phyloP scores from a whole-genome alignment of 164 flowering plant genomes.

The Dillenia suffruticosa region DNA sequence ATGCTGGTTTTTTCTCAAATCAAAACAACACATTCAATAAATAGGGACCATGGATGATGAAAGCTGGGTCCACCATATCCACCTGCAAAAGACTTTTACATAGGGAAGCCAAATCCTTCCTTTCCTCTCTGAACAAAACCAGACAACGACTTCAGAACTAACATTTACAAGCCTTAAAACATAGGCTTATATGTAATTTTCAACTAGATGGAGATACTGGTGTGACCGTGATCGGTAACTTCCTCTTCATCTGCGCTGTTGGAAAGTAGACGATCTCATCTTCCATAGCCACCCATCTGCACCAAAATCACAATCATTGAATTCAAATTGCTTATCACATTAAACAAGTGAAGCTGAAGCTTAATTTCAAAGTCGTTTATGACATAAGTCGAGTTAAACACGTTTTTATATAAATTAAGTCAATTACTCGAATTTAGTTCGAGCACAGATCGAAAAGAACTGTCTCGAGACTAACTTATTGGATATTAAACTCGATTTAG shows the following conservation, averaged over 20 bases:
- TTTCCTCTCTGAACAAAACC: conserved; percentile 7
- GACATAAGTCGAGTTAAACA: too few relatives aligned
- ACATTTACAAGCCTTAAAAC: conserved; percentile 2
- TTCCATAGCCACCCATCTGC: conserved; percentile 84
- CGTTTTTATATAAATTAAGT: too few relatives aligned
- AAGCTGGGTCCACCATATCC: not conserved
- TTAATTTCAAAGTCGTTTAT: too few relatives aligned
- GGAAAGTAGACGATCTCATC: conserved; percentile 76
- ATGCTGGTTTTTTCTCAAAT: not conserved
- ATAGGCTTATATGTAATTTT: not conserved
- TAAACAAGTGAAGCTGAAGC: not conserved
- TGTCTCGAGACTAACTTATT: too few relatives aligned
- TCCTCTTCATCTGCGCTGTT: conserved; percentile 81
- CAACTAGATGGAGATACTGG: conserved; percentile 18
- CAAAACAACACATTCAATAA: not conserved
- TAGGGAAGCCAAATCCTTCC: conserved; percentile 7
- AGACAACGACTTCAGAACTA: conserved; percentile 31
- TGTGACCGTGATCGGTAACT: conserved; percentile 66
- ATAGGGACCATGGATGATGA: not conserved
- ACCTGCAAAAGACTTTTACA: not conserved
- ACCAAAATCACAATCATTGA: not conserved
- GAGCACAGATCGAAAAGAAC: too few relatives aligned
- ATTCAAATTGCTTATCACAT: not conserved
- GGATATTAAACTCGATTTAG: too few relatives aligned
- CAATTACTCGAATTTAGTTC: too few relatives aligned